Conservation (phyloP, 495 filamentous ascomycete species). For the Penicillium longicatenatum region DNA sequence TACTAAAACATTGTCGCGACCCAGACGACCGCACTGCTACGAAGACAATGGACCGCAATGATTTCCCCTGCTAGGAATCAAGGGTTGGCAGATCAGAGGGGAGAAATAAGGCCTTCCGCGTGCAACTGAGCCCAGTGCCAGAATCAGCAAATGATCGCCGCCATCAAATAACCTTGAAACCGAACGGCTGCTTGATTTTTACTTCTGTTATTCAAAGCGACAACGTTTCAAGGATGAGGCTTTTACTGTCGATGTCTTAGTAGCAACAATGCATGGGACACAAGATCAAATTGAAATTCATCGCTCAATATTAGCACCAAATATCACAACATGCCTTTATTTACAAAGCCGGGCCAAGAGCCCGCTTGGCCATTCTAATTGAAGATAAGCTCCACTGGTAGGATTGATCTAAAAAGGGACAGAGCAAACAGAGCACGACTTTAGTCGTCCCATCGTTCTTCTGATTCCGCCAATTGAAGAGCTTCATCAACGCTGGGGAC, state of each 20-base stretch:
- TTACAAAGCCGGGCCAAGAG: background rate
- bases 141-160: background rate
- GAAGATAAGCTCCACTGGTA: background rate
- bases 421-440: background rate
- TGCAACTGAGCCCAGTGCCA: background rate
- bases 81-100: background rate
- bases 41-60: background rate
- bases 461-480: conserved; percentile 72
- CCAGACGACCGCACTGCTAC: background rate
- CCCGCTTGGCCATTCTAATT: background rate
- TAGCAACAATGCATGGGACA: background rate
- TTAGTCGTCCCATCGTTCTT: conserved; percentile 37
- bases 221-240: background rate
- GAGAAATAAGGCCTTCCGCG: background rate
- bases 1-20: background rate
- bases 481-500: conserved; percentile 83
- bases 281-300: conserved; percentile 5
- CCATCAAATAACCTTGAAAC: background rate
- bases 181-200: background rate
- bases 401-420: background rate
- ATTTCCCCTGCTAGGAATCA: background rate
- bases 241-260: background rate
- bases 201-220: background rate
- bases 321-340: background rate
- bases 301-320: conserved; percentile 9